Percentiles rank a stretch among this genome's conserved stretches.
Conservation (phyloP, 1,284 basidiomycete species). For the Bondarzewia mesenterica region DNA sequence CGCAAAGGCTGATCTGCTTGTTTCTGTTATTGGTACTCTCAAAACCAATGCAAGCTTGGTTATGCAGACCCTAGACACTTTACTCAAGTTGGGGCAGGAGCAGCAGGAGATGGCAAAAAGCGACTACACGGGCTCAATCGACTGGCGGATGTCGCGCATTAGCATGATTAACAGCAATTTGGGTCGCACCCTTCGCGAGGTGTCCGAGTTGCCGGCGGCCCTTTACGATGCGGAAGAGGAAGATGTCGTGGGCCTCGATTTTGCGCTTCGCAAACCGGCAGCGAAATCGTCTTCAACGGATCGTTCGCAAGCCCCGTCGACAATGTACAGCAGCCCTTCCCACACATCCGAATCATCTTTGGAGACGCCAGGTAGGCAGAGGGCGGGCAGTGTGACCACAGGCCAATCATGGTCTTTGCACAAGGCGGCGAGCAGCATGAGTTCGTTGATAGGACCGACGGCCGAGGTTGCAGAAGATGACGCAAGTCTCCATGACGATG, state of each 20-base stretch:
- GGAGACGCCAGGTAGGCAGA: conserved; percentile 4
- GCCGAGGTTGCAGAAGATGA: conserved; percentile 16
- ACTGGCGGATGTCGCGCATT: conserved; percentile 63
- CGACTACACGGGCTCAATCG: conserved; percentile 65
- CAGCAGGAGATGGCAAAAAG: conserved; percentile 60
- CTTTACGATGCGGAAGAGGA: conserved; percentile 31
- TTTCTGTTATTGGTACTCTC: conserved; percentile 37
- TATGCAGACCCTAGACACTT: conserved; percentile 50
- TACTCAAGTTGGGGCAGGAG: conserved; percentile 57
- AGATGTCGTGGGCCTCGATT: conserved; percentile 56
- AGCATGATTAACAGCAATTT: conserved; percentile 26
- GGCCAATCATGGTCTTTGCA: background rate
- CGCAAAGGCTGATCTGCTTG: conserved; percentile 6
- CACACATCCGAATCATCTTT: conserved; percentile 19
- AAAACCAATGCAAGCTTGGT: conserved; percentile 45
- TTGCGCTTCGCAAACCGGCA: conserved; percentile 36
- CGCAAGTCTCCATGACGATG: conserved; percentile 21
- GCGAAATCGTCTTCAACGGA: conserved; percentile 17
- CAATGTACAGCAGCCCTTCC: conserved; percentile 18
- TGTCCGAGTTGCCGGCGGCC: conserved; percentile 28
- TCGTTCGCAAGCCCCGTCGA: conserved; percentile 10
- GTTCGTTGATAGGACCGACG: conserved; percentile 1
- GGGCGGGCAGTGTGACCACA: background rate
- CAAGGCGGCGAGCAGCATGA: background rate
- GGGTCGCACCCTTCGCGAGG: conserved; percentile 13